phyloP scores from a whole-genome alignment of 495 filamentous ascomycete genomes.

The Podospora australis region DNA sequence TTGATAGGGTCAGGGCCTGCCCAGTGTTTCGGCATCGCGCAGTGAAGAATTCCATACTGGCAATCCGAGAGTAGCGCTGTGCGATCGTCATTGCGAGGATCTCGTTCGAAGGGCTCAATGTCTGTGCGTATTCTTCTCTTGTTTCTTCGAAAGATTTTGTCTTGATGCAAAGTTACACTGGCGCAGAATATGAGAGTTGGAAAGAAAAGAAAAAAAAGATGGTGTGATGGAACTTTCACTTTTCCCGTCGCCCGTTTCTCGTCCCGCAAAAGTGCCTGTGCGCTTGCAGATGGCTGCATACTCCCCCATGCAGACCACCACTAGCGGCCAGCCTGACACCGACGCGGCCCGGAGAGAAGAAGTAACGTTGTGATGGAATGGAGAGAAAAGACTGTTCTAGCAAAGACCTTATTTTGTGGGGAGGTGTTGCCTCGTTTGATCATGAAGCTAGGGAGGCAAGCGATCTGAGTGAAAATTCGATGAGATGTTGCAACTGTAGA shows the following conservation, averaged over 20 bases:
- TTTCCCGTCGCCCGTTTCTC: not conserved
- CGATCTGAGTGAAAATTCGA: no score
- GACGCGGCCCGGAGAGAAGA: no score
- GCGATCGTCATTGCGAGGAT: not conserved
- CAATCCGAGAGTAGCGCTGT: not conserved
- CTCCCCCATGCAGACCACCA: not conserved
- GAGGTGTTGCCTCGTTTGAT: no score
- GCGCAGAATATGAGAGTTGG: not conserved
- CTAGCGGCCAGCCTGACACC: not conserved
- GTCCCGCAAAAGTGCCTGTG: not conserved
- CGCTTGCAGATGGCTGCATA: not conserved
- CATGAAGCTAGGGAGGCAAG: no score
- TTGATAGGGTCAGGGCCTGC: not conserved
- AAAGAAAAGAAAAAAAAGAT: not conserved
- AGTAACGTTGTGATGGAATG: no score
- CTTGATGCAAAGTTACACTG: not conserved
- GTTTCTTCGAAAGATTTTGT: not conserved
- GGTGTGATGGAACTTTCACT: not conserved
- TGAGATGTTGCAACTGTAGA: no score
- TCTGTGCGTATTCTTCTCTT: not conserved
- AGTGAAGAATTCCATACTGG: no score
- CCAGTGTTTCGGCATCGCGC: no score
- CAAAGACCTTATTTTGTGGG: constrained; percentile 1
- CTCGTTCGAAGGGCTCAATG: not conserved
- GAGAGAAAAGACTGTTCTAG: no score